Conservation (phyloP, 2,329 filamentous ascomycete genomes). For the Alternaria arborescens region DNA sequence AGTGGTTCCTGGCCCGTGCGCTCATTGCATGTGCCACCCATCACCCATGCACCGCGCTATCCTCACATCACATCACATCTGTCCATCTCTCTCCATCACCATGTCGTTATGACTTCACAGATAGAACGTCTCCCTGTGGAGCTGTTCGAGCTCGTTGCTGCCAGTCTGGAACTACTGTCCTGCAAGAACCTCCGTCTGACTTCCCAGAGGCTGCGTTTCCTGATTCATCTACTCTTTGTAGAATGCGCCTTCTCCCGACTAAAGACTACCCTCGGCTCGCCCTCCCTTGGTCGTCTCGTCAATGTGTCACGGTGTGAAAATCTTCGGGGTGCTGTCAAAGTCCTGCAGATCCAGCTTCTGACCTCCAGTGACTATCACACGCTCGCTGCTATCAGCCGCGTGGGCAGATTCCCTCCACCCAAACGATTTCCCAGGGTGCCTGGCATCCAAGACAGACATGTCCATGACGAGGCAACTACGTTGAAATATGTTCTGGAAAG, state of each 20-base stretch:
- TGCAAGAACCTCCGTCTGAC: conserved; percentile 35
- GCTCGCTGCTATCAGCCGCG: conserved; percentile 29
- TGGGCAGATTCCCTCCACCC: conserved; percentile 39
- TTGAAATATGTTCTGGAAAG: conserved; percentile 30
- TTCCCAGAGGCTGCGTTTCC: conserved; percentile 32
- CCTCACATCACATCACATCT: background rate
- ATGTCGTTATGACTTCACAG: conserved; percentile 28
- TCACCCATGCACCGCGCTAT: background rate
- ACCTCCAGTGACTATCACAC: conserved; percentile 34
- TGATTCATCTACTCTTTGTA: conserved; percentile 33
- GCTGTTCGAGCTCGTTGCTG: conserved; percentile 37
- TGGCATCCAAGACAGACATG: conserved; percentile 25
- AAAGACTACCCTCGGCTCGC: conserved; percentile 33
- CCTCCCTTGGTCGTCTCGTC: conserved; percentile 35
- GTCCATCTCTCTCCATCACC: background rate
- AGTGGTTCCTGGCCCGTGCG: conserved; percentile 2
- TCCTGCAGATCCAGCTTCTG: conserved; percentile 36
- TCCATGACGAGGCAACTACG: conserved; percentile 31
- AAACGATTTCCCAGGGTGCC: conserved; percentile 37
- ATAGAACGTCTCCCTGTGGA: conserved; percentile 42
- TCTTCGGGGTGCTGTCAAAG: conserved; percentile 27
- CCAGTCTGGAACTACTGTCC: conserved; percentile 23
- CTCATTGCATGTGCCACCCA: background rate
- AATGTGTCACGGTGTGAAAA: conserved; percentile 26
- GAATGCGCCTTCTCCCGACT: conserved; percentile 33